Base-by-base conservation (phyloP, 2,329 filamentous ascomycete species). In the Exophiala mesophila region DNA sequence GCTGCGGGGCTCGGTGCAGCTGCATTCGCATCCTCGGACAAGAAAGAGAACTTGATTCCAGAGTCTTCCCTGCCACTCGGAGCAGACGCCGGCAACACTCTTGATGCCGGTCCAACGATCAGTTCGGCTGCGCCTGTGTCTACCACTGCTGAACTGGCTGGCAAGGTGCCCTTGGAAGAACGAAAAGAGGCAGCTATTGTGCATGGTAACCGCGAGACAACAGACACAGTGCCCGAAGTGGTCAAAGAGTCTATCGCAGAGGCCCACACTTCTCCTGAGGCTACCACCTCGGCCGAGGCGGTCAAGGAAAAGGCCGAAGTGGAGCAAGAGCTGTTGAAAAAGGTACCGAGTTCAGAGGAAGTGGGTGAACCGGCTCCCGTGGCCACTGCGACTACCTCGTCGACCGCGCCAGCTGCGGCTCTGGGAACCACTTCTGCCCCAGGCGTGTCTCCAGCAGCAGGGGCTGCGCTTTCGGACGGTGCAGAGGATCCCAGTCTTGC, bases 21-120 rank as follows among this genome's bases (percentile, higher is more conserved):
- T 39, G 63, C 67, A 53, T 67, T 72, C 36, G 65, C 71, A 42
- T 60, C 82, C 24, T 77, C 79, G 20, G 70, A 73, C 7, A 65
- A 82, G 43, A 70, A 75, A 33, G 74, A 71, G 49, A 81, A 73
- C 63, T 70, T 85, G 62, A 88, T 92, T 52, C 87, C 88, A 13
- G 87, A 94, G 67, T 90, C 86, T 5, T 86, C 83, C 63, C 72
- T 92, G 50, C 84, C 85, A 9, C 82, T 88, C 63, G 75, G 73
- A 30, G 59, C 59, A 28, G 59, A 57, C 3, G 55, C 59, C 15
- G 54, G 57, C 36, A 62, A 62, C 40, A 69, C 67, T 36, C 66
- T 67, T 39, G 73, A 80, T 54, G 75, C 70, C 55, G 75, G 71
- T n/a, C 61, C 54, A 56, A 67, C 55, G 54, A 78, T 65, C 55